These are phyloP conservation scores for Ascochyta clinopodiicola DNA, from an alignment of 2,329 filamentous ascomycete genomes.

Conservation along the genomic window DNA sequence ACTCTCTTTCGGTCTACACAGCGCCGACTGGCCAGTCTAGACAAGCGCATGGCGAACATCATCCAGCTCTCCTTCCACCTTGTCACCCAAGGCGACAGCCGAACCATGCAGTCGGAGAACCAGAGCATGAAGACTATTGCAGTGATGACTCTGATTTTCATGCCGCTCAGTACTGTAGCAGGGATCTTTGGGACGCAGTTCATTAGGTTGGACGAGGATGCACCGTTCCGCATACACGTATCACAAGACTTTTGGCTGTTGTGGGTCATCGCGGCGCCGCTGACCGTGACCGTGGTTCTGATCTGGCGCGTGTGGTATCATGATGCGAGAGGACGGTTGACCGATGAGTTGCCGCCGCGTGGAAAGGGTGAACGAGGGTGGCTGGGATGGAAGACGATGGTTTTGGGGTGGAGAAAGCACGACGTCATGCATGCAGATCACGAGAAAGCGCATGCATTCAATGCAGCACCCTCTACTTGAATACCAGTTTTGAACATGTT, in stretches of 20 bases:
- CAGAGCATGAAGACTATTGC: conserved; percentile 57
- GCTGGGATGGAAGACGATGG: conserved; percentile 24
- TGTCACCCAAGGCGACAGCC: conserved; percentile 49
- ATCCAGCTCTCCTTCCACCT: conserved; percentile 51
- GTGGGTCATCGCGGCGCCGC: conserved; percentile 34
- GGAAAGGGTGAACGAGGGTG: conserved; percentile 15
- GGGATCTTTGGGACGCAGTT: conserved; percentile 41
- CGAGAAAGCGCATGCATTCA: conserved; percentile 1
- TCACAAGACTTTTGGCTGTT: conserved; percentile 42
- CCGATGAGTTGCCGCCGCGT: conserved; percentile 14
- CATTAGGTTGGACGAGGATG: conserved; percentile 30
- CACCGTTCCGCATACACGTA: conserved; percentile 27
- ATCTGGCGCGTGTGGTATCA: conserved; percentile 36
- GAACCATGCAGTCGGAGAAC: conserved; percentile 47
- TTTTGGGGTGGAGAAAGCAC: background rate
- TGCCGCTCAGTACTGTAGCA: conserved; percentile 49
- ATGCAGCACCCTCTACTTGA: background rate
- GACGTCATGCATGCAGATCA: background rate
- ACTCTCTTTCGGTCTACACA: conserved; percentile 45
- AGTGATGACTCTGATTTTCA: conserved; percentile 53
- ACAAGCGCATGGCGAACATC: conserved; percentile 48
- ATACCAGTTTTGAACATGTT: no score
- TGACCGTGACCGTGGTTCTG: conserved; percentile 29
- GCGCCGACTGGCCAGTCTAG: conserved; percentile 43
- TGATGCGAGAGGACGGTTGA: conserved; percentile 21